These are phyloP conservation scores for Macrocybe sp. DNA, from an alignment of 1,284 basidiomycete species.

Conservation along the genomic window DNA sequence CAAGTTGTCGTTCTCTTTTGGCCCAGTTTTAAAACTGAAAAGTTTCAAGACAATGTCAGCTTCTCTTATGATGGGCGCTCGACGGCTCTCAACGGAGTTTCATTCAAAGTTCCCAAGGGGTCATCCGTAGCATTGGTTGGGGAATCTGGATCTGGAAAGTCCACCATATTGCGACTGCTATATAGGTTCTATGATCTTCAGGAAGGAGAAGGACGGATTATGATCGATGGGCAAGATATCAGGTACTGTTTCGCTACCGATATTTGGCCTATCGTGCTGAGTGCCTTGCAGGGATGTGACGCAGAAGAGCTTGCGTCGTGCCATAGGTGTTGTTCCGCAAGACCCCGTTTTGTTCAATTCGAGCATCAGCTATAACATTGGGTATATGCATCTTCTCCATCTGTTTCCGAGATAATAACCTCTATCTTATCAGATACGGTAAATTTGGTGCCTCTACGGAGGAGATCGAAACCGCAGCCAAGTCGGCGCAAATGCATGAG, in stretches of 20 bases:
- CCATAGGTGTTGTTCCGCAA: constrained; percentile 83
- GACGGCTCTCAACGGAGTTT: constrained; percentile 71
- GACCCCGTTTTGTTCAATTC: constrained; percentile 84
- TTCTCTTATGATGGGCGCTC: constrained; percentile 81
- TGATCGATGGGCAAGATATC: constrained; percentile 84
- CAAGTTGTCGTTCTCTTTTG: constrained; percentile 26
- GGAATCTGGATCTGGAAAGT: constrained; percentile 78
- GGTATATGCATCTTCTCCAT: constrained; percentile 29
- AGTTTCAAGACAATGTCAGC: constrained; percentile 59
- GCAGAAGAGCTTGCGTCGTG: constrained; percentile 70
- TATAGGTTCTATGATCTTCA: constrained; percentile 89
- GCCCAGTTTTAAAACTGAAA: not conserved
- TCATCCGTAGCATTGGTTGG: constrained; percentile 81
- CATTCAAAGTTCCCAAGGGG: constrained; percentile 80
- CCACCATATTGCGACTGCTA: constrained; percentile 76
- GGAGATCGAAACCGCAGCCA: constrained; percentile 70
- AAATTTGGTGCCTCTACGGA: constrained; percentile 63
- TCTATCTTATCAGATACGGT: constrained; percentile 46
- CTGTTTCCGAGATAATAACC: constrained; percentile 1
- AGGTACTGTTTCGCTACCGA: constrained; percentile 23
- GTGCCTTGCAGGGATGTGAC: constrained; percentile 58
- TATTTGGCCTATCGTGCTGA: not conserved
- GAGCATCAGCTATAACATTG: constrained; percentile 74
- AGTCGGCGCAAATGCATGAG: constrained; percentile 80
- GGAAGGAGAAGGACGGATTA: constrained; percentile 66